A percentile compares a stretch with the other conserved stretches of the same genome.
These are phyloP conservation scores for Suillus subaureus DNA, from an alignment of 768 basidiomycete species.

Conservation along the genomic window DNA sequence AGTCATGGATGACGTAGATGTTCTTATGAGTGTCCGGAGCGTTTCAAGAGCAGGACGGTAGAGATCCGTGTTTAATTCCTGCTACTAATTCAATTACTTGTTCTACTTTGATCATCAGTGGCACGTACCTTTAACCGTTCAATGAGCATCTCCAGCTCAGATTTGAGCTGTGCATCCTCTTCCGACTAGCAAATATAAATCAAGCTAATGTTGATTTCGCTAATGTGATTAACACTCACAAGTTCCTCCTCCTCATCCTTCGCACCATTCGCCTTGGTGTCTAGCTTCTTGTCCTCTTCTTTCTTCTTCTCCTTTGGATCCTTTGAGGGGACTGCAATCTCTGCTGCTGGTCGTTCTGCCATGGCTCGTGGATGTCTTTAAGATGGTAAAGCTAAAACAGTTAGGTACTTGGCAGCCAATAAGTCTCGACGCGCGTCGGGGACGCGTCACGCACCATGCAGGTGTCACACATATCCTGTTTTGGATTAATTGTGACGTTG, in stretches of 20 bases:
- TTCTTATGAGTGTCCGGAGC: constrained; percentile 89
- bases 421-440: constrained; percentile 8
- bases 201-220: constrained; percentile 13
- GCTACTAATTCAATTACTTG: constrained; percentile 20
- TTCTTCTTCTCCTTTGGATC: constrained; percentile 75
- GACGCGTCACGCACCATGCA: constrained; percentile 1
- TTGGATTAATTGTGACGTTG: neutral
- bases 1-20: constrained; percentile 98
- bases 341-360: constrained; percentile 59
- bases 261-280: constrained; percentile 57
- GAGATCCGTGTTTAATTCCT: constrained; percentile 88
- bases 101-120: constrained; percentile 5
- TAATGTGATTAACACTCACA: constrained; percentile 49
- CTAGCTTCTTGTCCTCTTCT: constrained; percentile 38
- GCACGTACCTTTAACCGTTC: constrained; percentile 83
- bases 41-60: constrained; percentile 93
- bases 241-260: constrained; percentile 70
- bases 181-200: constrained; percentile 64
- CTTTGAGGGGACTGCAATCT: constrained; percentile 67
- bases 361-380: constrained; percentile 37
- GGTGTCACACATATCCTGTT: neutral
- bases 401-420: constrained; percentile 28
- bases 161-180: constrained; percentile 91
- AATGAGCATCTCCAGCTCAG: constrained; percentile 95
- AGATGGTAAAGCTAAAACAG: constrained; percentile 25